Evolutionary conservation across 2,329 filamentous ascomycete species (phyloP).

Genomic region (Verruconis gallopava): DNA sequence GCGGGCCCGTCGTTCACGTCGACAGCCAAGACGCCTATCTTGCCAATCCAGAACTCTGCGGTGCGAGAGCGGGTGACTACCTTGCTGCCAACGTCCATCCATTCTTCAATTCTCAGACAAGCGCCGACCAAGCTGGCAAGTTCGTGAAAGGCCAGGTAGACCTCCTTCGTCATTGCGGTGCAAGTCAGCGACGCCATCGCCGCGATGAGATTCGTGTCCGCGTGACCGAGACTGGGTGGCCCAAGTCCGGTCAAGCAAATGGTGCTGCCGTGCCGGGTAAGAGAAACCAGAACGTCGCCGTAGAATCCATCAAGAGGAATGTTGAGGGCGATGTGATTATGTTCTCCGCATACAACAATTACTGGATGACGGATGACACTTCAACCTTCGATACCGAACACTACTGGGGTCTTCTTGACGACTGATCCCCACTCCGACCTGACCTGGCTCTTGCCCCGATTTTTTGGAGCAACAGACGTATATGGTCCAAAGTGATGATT

Average conservation of each 20-base stretch:
- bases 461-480: too few relatives aligned
- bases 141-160: conserved; percentile 49
- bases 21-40: conserved; percentile 64
- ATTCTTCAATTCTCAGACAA: conserved; percentile 60
- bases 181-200: neutral
- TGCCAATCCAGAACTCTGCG: conserved; percentile 54
- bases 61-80: conserved; percentile 51
- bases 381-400: conserved; percentile 59
- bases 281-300: conserved; percentile 52
- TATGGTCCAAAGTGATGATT: too few relatives aligned
- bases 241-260: conserved; percentile 53
- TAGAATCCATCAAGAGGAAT: conserved; percentile 48
- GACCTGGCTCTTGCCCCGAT: too few relatives aligned
- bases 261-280: conserved; percentile 53
- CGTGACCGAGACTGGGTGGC: conserved; percentile 80
- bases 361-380: conserved; percentile 57
- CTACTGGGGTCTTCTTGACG: conserved; percentile 56
- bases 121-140: conserved; percentile 47
- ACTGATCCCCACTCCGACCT: too few relatives aligned
- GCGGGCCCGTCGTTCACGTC: conserved; percentile 62
- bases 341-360: conserved; percentile 68
- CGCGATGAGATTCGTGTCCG: conserved; percentile 49
- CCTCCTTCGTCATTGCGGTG: conserved; percentile 28
- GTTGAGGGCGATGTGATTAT: conserved; percentile 53
- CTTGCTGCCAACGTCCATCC: conserved; percentile 73